Percentiles rank a stretch among this genome's conserved stretches.
Evolutionary conservation across 1,284 basidiomycete genomes (phyloP).

Genomic region (Agaricales sp.): DNA sequence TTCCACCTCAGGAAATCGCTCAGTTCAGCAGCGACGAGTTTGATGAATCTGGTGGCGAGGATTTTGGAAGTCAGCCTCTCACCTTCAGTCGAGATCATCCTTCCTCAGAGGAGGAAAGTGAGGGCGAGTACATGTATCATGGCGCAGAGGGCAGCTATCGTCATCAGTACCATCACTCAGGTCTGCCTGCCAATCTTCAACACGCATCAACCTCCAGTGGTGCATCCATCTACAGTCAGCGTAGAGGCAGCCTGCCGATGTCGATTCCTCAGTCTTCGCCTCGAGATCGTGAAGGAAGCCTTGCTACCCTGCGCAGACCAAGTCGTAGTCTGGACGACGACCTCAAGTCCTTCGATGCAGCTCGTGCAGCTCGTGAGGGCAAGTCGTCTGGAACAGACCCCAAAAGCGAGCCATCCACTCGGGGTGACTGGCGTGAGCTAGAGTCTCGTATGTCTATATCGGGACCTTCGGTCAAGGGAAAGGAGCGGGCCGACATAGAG

Average conservation of each 20-base stretch:
- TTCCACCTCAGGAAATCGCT: neutral
- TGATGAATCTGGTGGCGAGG: neutral
- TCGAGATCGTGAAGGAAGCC: neutral
- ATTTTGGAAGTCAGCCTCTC: constrained; percentile 2
- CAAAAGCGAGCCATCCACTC: neutral
- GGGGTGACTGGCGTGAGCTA: neutral
- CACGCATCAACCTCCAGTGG: neutral
- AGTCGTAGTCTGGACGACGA: constrained; percentile 1
- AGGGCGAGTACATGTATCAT: neutral
- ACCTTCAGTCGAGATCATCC: neutral
- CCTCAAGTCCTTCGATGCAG: neutral
- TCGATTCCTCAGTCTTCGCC: neutral
- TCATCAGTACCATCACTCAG: neutral
- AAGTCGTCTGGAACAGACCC: neutral
- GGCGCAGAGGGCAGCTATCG: neutral
- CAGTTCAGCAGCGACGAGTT: constrained; percentile 1
- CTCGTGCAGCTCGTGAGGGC: neutral
- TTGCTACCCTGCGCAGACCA: neutral
- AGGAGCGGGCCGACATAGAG: neutral
- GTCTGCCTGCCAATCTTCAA: neutral
- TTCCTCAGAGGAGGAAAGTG: neutral
- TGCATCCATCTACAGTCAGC: neutral
- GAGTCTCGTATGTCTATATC: neutral
- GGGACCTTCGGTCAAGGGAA: neutral
- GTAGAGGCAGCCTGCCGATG: neutral